Percentiles rank a stretch among this genome's conserved stretches.
Evolutionary conservation across 1,139 yeast species (phyloP).

Genomic region (Suhomyces yuchorum): DNA sequence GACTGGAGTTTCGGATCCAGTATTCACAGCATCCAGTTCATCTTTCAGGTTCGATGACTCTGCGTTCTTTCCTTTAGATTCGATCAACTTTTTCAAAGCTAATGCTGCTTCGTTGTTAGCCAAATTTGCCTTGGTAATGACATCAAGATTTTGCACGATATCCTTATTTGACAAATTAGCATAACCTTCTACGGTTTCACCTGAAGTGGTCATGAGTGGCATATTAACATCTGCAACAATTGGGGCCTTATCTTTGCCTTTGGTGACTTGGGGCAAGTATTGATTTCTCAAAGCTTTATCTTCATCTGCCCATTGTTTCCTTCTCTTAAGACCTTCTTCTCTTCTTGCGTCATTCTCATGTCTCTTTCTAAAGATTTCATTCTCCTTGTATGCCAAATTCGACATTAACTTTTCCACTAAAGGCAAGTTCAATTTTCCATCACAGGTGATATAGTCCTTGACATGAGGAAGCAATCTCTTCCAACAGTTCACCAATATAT

Average conservation of each 20-base stretch:
- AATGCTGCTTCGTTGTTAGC: slow-evolving; percentile 76
- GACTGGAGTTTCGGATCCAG: slow-evolving; percentile 1
- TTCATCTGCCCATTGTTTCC: slow-evolving; percentile 50
- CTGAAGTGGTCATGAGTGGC: slow-evolving; percentile 74
- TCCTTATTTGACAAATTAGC: slow-evolving; percentile 72
- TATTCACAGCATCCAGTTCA: slow-evolving; percentile 12
- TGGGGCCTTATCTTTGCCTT: slow-evolving; percentile 79
- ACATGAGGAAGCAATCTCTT: slow-evolving; percentile 65
- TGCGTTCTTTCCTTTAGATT: slow-evolving; percentile 30
- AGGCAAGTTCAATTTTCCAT: slow-evolving; percentile 75
- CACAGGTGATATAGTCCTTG: slow-evolving; percentile 83
- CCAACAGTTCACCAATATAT: slow-evolving; percentile 80
- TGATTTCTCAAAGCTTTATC: slow-evolving; percentile 38
- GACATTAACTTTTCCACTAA: slow-evolving; percentile 74
- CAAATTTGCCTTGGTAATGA: slow-evolving; percentile 73
- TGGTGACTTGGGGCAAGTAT: slow-evolving; percentile 45
- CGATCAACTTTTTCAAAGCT: slow-evolving; percentile 52
- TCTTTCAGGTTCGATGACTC: slow-evolving; percentile 26
- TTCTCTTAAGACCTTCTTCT: slow-evolving; percentile 62
- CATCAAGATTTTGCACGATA: slow-evolving; percentile 65
- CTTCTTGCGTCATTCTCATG: slow-evolving; percentile 69
- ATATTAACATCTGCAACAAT: slow-evolving; percentile 68
- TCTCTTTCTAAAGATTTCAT: slow-evolving; percentile 71
- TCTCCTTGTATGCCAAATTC: slow-evolving; percentile 72
- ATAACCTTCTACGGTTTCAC: slow-evolving; percentile 64